phyloP scores from a whole-genome alignment of 345 rosid species.

The Heritiera littoralis region DNA sequence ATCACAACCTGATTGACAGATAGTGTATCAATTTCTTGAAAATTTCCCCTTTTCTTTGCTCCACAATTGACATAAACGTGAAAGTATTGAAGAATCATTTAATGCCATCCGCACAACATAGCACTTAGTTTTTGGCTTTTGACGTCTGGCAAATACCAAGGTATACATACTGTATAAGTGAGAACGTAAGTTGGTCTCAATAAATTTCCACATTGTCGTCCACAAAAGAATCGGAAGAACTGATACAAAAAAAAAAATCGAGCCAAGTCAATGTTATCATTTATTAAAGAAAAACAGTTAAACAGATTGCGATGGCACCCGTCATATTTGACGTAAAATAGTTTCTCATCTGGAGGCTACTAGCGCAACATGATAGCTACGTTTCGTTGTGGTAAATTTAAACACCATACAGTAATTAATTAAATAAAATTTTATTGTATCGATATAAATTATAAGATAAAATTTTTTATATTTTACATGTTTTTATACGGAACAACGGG shows the following conservation, averaged over 20 bases:
- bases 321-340: neutral
- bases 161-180: neutral
- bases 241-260: neutral
- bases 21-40: neutral
- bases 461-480: no score
- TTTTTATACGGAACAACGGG: no score
- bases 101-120: slow-evolving; percentile 6
- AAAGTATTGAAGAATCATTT: slow-evolving; percentile 6
- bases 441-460: no score
- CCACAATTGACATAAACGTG: neutral
- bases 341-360: slow-evolving; percentile 5
- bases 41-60: neutral
- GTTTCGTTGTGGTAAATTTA: neutral
- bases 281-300: neutral
- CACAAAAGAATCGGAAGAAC: neutral
- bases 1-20: neutral
- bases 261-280: neutral
- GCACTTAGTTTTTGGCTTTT: slow-evolving; percentile 13
- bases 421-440: no score
- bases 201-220: slow-evolving; percentile 8
- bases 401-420: no score
- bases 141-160: slow-evolving; percentile 1
- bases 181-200: neutral
- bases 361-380: slow-evolving; percentile 9
- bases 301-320: neutral